Conservation (phyloP, 805 yeast genomes). For the Hagleromyces aurorensis region DNA sequence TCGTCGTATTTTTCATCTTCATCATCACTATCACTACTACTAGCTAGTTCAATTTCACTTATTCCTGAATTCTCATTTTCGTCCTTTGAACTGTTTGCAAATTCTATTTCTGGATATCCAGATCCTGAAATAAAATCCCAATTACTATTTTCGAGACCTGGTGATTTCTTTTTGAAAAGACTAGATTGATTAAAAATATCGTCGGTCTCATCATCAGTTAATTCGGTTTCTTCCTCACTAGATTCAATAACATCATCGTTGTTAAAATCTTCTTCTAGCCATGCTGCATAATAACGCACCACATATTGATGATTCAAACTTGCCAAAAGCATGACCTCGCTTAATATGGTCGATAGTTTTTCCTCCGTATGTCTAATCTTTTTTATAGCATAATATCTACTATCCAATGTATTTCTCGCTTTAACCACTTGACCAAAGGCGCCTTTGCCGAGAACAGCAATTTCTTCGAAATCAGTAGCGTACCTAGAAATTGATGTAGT, state of each 20-base stretch:
- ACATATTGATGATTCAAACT: conserved; percentile 92
- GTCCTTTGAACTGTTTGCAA: conserved; percentile 34
- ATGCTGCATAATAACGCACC: conserved; percentile 92
- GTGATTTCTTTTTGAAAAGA: conserved; percentile 24
- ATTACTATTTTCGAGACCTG: conserved; percentile 24
- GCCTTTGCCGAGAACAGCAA: conserved; percentile 84
- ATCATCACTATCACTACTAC: conserved; percentile 16
- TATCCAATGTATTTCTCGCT: conserved; percentile 88
- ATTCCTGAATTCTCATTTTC: conserved; percentile 2
- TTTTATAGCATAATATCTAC: conserved; percentile 90
- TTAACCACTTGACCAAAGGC: conserved; percentile 99
- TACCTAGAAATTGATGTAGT: conserved; percentile 53
- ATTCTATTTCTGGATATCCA: conserved; percentile 47
- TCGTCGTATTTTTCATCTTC: conserved; percentile 14
- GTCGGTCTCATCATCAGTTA: conserved; percentile 9
- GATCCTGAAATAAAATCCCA: conserved; percentile 60
- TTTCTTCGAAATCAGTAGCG: conserved; percentile 90
- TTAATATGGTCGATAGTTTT: conserved; percentile 70
- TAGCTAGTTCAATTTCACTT: conserved; percentile 16
- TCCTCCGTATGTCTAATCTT: conserved; percentile 79
- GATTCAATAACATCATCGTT: conserved; percentile 32
- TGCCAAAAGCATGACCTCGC: conserved; percentile 88
- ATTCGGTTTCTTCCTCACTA: conserved; percentile 23
- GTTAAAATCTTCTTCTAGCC: conserved; percentile 73
- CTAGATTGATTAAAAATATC: conserved; percentile 25